Conservation (phyloP, 305 asterid genomes). For the Rubia balearica region DNA sequence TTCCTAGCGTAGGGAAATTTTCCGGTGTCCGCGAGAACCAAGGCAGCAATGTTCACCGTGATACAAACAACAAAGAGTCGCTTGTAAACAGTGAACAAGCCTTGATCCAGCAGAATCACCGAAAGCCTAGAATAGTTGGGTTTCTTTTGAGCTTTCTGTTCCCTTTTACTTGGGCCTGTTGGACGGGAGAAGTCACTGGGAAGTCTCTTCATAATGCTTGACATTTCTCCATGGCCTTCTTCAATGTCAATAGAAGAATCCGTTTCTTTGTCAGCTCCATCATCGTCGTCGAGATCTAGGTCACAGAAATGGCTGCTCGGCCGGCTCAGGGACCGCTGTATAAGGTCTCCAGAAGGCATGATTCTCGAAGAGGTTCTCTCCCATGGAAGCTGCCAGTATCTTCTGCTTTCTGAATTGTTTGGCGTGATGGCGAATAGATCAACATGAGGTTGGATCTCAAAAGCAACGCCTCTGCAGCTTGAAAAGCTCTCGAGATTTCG, state of each 20-base stretch:
- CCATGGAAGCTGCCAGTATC: slow-evolving; percentile 27
- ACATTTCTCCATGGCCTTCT: slow-evolving; percentile 16
- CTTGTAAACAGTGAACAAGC: slow-evolving; percentile 67
- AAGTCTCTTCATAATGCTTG: background rate
- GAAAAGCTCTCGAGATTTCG: slow-evolving; percentile 23
- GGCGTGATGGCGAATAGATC: slow-evolving; percentile 22
- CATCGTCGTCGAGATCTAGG: slow-evolving; percentile 18
- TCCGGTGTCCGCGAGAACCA: slow-evolving; percentile 47
- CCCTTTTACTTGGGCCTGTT: slow-evolving; percentile 17
- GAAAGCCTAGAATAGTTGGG: slow-evolving; percentile 32
- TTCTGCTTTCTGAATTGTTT: slow-evolving; percentile 14
- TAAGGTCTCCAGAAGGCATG: slow-evolving; percentile 3
- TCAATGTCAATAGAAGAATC: slow-evolving; percentile 20
- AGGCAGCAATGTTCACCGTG: slow-evolving; percentile 29
- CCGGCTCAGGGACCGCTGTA: slow-evolving; percentile 22
- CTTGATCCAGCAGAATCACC: slow-evolving; percentile 65
- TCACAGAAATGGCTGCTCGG: slow-evolving; percentile 41
- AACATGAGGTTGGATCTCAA: slow-evolving; percentile 31
- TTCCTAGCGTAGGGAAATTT: slow-evolving; percentile 39
- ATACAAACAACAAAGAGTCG: slow-evolving; percentile 43
- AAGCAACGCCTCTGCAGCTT: slow-evolving; percentile 39
- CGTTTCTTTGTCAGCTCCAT: background rate
- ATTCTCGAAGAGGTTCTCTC: slow-evolving; percentile 15
- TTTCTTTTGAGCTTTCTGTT: slow-evolving; percentile 8
- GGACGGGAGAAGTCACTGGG: slow-evolving; percentile 20